Evolutionary conservation across 495 filamentous ascomycete genomes (phyloP).

Genomic region (Echria macrotheca): DNA sequence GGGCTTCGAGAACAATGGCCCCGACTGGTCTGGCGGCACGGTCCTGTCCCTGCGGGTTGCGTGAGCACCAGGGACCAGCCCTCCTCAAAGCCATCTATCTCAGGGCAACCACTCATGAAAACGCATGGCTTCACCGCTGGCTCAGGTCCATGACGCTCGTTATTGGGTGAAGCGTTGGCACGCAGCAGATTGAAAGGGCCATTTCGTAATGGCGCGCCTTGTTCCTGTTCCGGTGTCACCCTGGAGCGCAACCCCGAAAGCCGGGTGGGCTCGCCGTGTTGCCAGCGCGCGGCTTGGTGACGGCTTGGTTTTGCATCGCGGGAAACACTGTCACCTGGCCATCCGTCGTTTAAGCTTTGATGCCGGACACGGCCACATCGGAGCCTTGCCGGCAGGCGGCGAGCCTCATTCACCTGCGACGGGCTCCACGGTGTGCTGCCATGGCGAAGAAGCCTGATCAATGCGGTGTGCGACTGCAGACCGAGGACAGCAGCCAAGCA

Average conservation of each 20-base stretch:
- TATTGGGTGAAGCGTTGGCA: slow-evolving; percentile 21
- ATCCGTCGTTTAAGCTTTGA: slow-evolving; percentile 20
- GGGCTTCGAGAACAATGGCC: slow-evolving; percentile 24
- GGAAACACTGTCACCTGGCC: slow-evolving; percentile 9
- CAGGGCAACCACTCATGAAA: not conserved
- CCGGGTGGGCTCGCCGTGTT: no score
- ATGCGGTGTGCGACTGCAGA: slow-evolving; percentile 13
- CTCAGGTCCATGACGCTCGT: slow-evolving; percentile 19
- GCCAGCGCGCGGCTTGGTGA: not conserved
- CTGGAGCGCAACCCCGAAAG: not conserved
- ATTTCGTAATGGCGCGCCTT: slow-evolving; percentile 1
- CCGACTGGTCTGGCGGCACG: slow-evolving; percentile 11
- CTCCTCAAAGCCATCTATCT: not conserved
- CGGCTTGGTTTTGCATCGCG: not conserved
- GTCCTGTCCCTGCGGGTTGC: not conserved
- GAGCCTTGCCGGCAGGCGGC: not conserved
- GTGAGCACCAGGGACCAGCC: not conserved
- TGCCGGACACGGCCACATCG: slow-evolving; percentile 10
- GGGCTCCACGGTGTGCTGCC: not conserved
- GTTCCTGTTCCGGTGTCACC: not conserved
- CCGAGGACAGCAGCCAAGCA: no score
- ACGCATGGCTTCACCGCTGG: not conserved
- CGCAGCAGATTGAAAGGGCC: slow-evolving; percentile 13
- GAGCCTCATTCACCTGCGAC: slow-evolving; percentile 15
- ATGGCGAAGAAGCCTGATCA: slow-evolving; percentile 15